These are phyloP conservation scores for Aureobasidium sp. DNA, from an alignment of 2,329 filamentous ascomycete genomes.

Conservation along the genomic window DNA sequence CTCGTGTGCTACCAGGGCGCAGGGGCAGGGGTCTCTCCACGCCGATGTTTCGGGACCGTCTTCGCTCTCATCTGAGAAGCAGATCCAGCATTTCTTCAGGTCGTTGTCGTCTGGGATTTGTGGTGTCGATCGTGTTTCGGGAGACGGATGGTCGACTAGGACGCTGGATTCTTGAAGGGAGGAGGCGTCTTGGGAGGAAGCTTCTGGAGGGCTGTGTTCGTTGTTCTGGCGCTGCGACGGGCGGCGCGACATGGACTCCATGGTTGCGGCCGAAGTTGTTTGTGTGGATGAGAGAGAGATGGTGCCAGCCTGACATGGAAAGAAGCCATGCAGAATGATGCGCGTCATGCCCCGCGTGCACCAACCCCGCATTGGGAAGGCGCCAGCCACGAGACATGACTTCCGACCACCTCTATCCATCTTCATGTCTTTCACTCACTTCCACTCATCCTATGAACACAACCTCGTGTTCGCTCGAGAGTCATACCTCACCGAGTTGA, in stretches of 20 bases:
- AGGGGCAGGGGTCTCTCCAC: conserved; percentile 87
- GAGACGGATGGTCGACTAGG: not conserved
- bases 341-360: conserved; percentile 1
- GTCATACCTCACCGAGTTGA: not conserved
- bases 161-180: conserved; percentile 5
- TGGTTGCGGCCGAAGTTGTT: not conserved
- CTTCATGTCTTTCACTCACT: not conserved
- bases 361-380: not conserved
- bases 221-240: conserved; percentile 2
- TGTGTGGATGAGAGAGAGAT: not conserved
- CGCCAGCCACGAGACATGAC: not conserved
- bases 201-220: not conserved
- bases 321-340: not conserved
- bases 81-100: conserved; percentile 57
- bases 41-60: conserved; percentile 50
- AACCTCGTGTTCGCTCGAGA: not conserved
- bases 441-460: not conserved
- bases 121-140: not conserved
- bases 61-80: conserved; percentile 57
- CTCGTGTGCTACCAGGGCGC: conserved; percentile 84
- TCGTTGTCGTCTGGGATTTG: conserved; percentile 25
- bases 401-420: not conserved
- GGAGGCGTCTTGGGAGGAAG: not conserved
- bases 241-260: not conserved
- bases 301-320: not conserved